These are phyloP conservation scores for Zymoseptoria crescenta DNA, from an alignment of 2,329 filamentous ascomycete genomes.

Conservation along the genomic window DNA sequence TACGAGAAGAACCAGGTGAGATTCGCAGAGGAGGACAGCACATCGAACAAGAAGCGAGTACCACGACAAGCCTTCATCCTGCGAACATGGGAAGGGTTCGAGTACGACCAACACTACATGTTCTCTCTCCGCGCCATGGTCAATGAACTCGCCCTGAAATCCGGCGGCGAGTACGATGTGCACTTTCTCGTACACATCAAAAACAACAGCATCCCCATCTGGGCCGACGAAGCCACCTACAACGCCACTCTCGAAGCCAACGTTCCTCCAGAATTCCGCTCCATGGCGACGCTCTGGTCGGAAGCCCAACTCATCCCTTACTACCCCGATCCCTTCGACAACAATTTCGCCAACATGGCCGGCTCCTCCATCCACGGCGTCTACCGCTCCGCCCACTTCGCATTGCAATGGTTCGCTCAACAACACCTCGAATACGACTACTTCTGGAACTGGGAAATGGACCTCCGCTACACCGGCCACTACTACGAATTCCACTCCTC, in stretches of 20 bases:
- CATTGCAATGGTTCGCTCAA: constrained; percentile 46
- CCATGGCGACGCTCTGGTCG: constrained; percentile 86
- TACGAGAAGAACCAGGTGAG: constrained; percentile 43
- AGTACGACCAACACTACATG: constrained; percentile 71
- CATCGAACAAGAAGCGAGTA: constrained; percentile 31
- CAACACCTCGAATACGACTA: constrained; percentile 45
- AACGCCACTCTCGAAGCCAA: constrained; percentile 57
- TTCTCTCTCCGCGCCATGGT: constrained; percentile 78
- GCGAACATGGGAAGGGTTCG: constrained; percentile 73
- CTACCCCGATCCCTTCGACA: constrained; percentile 80
- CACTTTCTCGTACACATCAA: constrained; percentile 81
- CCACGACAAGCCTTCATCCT: constrained; percentile 74
- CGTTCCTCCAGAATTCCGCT: constrained; percentile 76
- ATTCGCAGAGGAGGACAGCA: constrained; percentile 32
- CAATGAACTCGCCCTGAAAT: constrained; percentile 69
- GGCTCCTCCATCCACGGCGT: constrained; percentile 71
- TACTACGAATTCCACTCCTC: constrained; percentile 73
- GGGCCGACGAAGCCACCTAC: constrained; percentile 65
- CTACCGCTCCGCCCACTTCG: constrained; percentile 58
- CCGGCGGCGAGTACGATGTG: constrained; percentile 78
- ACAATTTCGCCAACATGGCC: constrained; percentile 58
- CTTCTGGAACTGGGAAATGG: constrained; percentile 86
- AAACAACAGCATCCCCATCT: constrained; percentile 66
- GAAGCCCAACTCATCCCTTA: constrained; percentile 86
- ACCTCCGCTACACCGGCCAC: constrained; percentile 70